Evolutionary conservation across 2,329 filamentous ascomycete genomes (phyloP), one percentile per base, ranked within the genome.

Genomic region (Purpureocillium lavendulum): DNA sequence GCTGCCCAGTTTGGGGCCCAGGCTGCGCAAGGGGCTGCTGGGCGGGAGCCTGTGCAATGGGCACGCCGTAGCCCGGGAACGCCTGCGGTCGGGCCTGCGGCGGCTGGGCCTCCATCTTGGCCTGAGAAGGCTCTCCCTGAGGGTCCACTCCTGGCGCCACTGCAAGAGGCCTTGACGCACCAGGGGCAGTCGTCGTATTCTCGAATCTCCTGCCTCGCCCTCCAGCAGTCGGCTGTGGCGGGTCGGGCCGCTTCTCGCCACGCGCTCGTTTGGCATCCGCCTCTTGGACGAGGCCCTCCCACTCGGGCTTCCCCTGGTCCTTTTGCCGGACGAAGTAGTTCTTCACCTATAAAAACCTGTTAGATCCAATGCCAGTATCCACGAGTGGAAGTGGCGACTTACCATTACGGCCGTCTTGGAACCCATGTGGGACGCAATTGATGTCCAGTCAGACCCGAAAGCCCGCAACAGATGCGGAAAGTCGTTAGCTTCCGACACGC

Each of bases 371-470:
- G 7, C 5, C 12, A 14, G 29, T 13, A 12, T 4, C 5, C 6
- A 30, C n/a, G 29, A 30, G 6, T 6, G 29, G 6, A 7, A 7
- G 12, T 12, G 6, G 11, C 11, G 7, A 30, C 71, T 58, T 69
- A 85, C 86, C 86, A 92, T 92, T n/a, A 84, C 84, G 40, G 82
- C 75, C 14, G 86, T 90, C 62, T 90, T 90, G 4, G 84, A 87
- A 36, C 82, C 81, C 82, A 92, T 88, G 51, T 87, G 79, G 38
- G 70, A 70, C 31, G 86, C 82, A 59, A 90, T 90, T 4, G 75
- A 76, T 36, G 67, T 66, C 77, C 84, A 92, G 56, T 92, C 84
- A 13, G 82, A 87, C 42, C 86, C 86, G 62, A 87, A 90, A 40
- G 86, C 75, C 37, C 70, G 73, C 35, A 92, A 68, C 42, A 87